Evolutionary conservation across 331 rosid genomes (phyloP).

Genomic region (Quercus phellos): DNA sequence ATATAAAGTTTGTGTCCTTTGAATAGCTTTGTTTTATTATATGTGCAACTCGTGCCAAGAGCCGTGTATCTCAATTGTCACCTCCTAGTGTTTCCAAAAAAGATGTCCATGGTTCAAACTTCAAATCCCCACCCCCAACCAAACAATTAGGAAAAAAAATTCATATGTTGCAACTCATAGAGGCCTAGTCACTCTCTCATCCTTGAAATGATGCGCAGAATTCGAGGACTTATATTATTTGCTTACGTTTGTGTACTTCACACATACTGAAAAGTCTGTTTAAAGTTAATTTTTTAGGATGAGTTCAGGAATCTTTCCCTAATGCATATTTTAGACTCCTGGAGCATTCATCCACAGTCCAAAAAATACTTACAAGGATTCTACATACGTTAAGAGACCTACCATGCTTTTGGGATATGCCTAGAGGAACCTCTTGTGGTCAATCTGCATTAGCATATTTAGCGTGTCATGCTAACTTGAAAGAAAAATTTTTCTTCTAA

Average conservation of each 20-base stretch:
- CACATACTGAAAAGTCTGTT: background rate
- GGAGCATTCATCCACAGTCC: background rate
- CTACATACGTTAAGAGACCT: background rate
- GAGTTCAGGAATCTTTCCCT: background rate
- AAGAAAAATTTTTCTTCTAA: background rate
- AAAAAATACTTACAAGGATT: background rate
- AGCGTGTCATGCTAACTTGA: background rate
- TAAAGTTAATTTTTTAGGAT: background rate
- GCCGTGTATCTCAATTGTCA: too few relatives aligned
- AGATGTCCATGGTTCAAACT: too few relatives aligned
- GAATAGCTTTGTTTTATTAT: background rate
- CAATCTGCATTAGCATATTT: conserved; percentile 9
- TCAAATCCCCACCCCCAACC: too few relatives aligned
- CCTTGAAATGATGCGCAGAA: too few relatives aligned
- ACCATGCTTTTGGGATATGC: background rate
- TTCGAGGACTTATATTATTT: background rate
- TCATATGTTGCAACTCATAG: background rate
- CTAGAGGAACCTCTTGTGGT: background rate
- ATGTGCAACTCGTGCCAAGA: background rate
- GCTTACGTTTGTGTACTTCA: background rate
- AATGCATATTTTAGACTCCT: background rate
- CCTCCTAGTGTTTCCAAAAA: too few relatives aligned
- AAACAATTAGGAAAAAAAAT: too few relatives aligned
- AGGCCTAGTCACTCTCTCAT: background rate
- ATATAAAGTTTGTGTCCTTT: background rate